phyloP scores from a whole-genome alignment of 306 rosid genomes.

The Begonia peltatifolia region DNA sequence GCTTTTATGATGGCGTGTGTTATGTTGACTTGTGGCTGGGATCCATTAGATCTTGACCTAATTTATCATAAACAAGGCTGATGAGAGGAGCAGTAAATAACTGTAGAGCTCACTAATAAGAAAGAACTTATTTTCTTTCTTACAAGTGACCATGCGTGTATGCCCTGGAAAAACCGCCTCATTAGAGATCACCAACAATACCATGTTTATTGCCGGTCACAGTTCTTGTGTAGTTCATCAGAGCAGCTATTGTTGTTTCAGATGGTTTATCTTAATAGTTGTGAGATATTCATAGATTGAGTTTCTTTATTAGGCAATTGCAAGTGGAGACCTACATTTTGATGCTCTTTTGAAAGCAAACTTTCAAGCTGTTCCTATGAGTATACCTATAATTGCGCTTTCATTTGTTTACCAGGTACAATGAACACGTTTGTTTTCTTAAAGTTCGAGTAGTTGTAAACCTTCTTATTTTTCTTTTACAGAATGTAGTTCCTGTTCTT shows the following conservation, averaged over 20 bases:
- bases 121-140: neutral
- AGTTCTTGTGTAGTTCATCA: neutral
- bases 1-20: too few relatives aligned
- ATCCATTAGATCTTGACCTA: too few relatives aligned
- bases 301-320: conserved; percentile 40
- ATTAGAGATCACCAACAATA: too few relatives aligned
- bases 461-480: conserved; percentile 20
- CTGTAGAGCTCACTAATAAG: too few relatives aligned
- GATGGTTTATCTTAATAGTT: conserved; percentile 3
- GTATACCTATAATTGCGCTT: conserved; percentile 69
- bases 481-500: conserved; percentile 82
- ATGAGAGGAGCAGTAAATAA: too few relatives aligned
- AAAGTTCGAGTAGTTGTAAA: conserved; percentile 11
- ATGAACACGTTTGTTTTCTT: conserved; percentile 3
- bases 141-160: neutral
- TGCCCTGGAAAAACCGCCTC: neutral
- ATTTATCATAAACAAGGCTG: too few relatives aligned
- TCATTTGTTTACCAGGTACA: conserved; percentile 88
- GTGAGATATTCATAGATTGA: neutral
- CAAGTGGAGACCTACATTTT: conserved; percentile 62
- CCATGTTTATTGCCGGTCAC: neutral
- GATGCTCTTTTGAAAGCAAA: conserved; percentile 64
- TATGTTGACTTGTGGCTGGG: too few relatives aligned
- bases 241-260: neutral
- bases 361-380: conserved; percentile 74